These are phyloP conservation scores for Colletotrichum tropicicola DNA, from an alignment of 2,329 filamentous ascomycete genomes.

Conservation along the genomic window DNA sequence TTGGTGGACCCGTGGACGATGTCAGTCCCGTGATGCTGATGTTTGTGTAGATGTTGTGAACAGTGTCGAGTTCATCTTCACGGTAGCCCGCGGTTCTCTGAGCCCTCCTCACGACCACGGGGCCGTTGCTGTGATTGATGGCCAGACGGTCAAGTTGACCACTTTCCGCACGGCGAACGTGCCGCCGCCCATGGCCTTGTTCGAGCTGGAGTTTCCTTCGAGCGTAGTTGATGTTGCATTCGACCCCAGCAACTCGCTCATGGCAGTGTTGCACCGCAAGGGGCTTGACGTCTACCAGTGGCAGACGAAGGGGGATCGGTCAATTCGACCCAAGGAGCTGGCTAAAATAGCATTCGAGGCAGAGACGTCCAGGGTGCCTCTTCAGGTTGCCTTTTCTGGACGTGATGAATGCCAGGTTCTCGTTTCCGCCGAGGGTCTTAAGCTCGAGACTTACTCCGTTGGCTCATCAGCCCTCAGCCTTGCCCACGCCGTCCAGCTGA, in stretches of 20 bases:
- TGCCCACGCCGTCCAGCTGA: slow-evolving; percentile 2
- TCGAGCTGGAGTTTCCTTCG: slow-evolving; percentile 71
- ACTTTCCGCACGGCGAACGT: slow-evolving; percentile 85
- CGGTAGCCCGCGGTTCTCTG: slow-evolving; percentile 74
- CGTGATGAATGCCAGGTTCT: slow-evolving; percentile 41
- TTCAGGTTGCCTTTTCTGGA: slow-evolving; percentile 43
- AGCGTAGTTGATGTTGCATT: slow-evolving; percentile 81
- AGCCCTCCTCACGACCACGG: slow-evolving; percentile 80
- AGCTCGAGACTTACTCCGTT: slow-evolving; percentile 18
- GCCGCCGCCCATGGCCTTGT: slow-evolving; percentile 91
- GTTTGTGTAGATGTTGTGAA: slow-evolving; percentile 55
- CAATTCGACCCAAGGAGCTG: slow-evolving; percentile 51
- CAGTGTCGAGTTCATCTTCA: slow-evolving; percentile 73
- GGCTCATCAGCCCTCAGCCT: background rate
- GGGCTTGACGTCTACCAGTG: slow-evolving; percentile 77
- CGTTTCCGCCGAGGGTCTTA: slow-evolving; percentile 35
- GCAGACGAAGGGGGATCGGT: slow-evolving; percentile 66
- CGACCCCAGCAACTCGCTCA: slow-evolving; percentile 66
- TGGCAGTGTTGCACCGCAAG: slow-evolving; percentile 77
- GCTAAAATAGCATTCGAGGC: slow-evolving; percentile 49
- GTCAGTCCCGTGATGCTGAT: slow-evolving; percentile 11
- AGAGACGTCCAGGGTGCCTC: slow-evolving; percentile 29
- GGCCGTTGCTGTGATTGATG: slow-evolving; percentile 85
- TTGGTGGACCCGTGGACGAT: slow-evolving; percentile 40
- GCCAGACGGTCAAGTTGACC: slow-evolving; percentile 81